A percentile compares a stretch with the other conserved stretches of the same genome.
Conservation (phyloP, 2,329 filamentous ascomycete species). For the Rutstroemia sp. region DNA sequence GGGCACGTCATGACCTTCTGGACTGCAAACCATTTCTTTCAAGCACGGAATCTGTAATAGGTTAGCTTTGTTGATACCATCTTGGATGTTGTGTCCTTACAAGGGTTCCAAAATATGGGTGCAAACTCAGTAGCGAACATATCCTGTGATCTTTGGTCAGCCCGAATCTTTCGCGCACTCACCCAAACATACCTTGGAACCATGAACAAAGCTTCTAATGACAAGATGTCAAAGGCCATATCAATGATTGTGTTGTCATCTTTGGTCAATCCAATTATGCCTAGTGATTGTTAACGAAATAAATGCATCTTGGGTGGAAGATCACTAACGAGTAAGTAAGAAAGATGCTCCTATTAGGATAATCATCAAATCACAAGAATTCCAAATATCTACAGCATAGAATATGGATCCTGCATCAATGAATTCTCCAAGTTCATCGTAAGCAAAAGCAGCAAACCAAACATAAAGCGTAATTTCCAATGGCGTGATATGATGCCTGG, state of each 20-base stretch:
- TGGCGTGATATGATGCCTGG: conserved; percentile 50
- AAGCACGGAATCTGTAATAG: conserved; percentile 64
- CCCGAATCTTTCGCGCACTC: conserved; percentile 5
- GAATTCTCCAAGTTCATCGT: conserved; percentile 81
- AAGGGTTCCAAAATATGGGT: conserved; percentile 83
- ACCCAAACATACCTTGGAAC: conserved; percentile 52
- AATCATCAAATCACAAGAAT: conserved; percentile 65
- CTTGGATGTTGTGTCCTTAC: conserved; percentile 22
- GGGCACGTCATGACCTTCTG: not conserved
- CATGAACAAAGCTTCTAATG: conserved; percentile 82
- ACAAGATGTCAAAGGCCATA: conserved; percentile 79
- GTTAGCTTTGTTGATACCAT: conserved; percentile 13
- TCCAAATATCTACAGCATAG: conserved; percentile 79
- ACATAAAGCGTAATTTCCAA: conserved; percentile 71
- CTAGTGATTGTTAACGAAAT: conserved; percentile 32
- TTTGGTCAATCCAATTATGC: conserved; percentile 58
- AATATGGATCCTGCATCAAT: conserved; percentile 81
- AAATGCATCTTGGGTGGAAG: too few species aligned
- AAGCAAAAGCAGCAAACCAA: conserved; percentile 82
- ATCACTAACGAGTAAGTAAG: conserved; percentile 58
- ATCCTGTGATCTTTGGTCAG: conserved; percentile 42
- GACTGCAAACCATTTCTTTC: conserved; percentile 67
- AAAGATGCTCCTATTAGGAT: conserved; percentile 67
- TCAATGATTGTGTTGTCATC: conserved; percentile 59
- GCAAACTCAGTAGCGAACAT: conserved; percentile 78